A percentile compares a stretch with the other conserved stretches of the same genome.
phyloP scores from a whole-genome alignment of 2,329 filamentous ascomycete genomes.

The Exophiala alcalophila region DNA sequence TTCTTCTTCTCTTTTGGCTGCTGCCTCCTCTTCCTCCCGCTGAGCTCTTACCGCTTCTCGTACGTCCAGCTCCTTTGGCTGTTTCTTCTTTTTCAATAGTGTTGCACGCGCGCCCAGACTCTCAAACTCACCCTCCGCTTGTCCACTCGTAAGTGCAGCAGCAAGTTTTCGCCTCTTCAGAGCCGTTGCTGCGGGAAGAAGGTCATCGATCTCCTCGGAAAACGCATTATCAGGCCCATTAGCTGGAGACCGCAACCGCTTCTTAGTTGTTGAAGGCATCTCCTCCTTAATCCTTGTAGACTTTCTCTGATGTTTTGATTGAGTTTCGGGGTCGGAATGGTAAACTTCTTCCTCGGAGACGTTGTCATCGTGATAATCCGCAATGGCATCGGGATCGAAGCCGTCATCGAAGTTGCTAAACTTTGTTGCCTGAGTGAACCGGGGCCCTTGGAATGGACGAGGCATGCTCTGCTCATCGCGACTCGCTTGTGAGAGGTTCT shows the following conservation, averaged over 20 bases:
- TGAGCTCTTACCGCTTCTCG: conserved; percentile 59
- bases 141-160: conserved; percentile 47
- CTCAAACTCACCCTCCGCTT: conserved; percentile 11
- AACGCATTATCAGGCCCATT: conserved; percentile 35
- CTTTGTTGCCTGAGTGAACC: conserved; percentile 38
- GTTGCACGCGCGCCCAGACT: conserved; percentile 29
- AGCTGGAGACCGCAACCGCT: conserved; percentile 33
- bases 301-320: not conserved
- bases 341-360: conserved; percentile 14
- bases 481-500: conserved; percentile 14
- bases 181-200: conserved; percentile 72
- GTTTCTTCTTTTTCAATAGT: conserved; percentile 43
- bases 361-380: conserved; percentile 25
- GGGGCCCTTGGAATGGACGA: conserved; percentile 35
- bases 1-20: conserved; percentile 52
- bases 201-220: conserved; percentile 62
- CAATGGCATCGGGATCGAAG: conserved; percentile 42
- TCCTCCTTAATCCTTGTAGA: conserved; percentile 27
- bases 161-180: conserved; percentile 73
- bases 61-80: conserved; percentile 62
- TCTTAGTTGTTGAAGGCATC: conserved; percentile 29
- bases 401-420: conserved; percentile 73
- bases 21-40: conserved; percentile 58
- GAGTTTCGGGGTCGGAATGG: conserved; percentile 6
- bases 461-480: conserved; percentile 27